A percentile compares a stretch with the other conserved stretches of the same genome.
These are phyloP conservation scores for Fraxinus nigra DNA, from an alignment of 305 asterid species.

Conservation along the genomic window DNA sequence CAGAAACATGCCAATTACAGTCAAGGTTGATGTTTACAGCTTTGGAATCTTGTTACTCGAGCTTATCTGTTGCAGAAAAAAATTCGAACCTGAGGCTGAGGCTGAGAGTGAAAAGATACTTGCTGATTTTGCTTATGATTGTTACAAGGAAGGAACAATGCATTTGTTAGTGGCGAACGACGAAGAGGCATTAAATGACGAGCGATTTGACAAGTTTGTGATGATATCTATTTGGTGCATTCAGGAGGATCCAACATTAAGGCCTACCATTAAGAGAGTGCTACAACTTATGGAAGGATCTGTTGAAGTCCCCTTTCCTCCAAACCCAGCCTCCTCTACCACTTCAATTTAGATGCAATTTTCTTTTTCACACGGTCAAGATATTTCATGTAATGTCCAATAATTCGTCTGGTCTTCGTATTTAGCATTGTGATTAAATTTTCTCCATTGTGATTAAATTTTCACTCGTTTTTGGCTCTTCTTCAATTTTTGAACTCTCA, in stretches of 20 bases:
- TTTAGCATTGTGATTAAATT: not conserved
- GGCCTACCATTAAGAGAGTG: constrained; percentile 42
- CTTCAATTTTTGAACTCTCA: too few relatives aligned
- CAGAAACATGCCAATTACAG: constrained; percentile 20
- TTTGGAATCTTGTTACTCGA: constrained; percentile 32
- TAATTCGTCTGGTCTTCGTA: not conserved
- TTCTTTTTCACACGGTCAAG: not conserved
- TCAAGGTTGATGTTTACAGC: constrained; percentile 35
- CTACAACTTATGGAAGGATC: constrained; percentile 34
- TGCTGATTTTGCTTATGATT: not conserved
- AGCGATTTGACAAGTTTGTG: constrained; percentile 1
- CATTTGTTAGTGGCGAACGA: not conserved
- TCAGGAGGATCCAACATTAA: constrained; percentile 28
- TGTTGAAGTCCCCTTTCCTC: constrained; percentile 23
- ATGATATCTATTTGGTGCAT: constrained; percentile 33
- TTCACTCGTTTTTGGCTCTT: too few relatives aligned
- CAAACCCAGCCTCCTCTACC: constrained; percentile 14
- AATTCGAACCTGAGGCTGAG: not conserved
- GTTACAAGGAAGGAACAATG: not conserved
- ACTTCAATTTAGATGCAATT: not conserved
- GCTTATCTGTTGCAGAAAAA: constrained; percentile 20
- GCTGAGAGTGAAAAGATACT: not conserved
- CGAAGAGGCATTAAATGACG: not conserved
- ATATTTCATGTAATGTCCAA: too few relatives aligned
- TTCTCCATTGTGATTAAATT: too few relatives aligned